Base-by-base conservation (phyloP, 192 early-diverging fungal genomes). In the Cetraspora pellucida region DNA sequence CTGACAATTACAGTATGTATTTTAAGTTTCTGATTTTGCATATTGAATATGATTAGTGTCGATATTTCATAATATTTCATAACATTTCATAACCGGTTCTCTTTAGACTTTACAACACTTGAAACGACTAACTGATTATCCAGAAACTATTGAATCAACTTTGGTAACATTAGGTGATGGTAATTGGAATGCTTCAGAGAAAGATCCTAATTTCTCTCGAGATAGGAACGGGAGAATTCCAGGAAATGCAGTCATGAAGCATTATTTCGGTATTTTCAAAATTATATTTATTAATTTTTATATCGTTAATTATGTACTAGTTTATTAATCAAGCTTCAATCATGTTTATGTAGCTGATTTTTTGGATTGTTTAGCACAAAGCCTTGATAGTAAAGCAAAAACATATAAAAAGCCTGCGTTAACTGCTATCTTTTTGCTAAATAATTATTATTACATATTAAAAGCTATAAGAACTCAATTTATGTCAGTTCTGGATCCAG, bases 371-470 rank as follows among this genome's bases (percentile, higher is more conserved):
- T 82, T 96, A 68, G 76, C 82, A 16, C 79, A 79, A 8, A 89
- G 81, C 25, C 78, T 96, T 55, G 91, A 95, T 43, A 59, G 57
- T 7, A 94, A 94, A 81, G 82, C 93, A 17, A 89, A 85, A 68
- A 82, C 82, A 16, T 95, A 94, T 81, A 93, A 93, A 59, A 89
- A 91, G 69, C 83, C 87, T 16, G 82, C 90, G 0, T 75, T 96
- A 31, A 82, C 87, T 0, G 78, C 80, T 8, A 79, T 96, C 23
- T 96, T 96, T 77, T 77, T 94, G 49, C 82, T 96, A 28, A 96
- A 96, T 83, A 96, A 96, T 77, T 93, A 87, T 66, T 84, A 94
- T 70, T 91, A 92, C 77, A 89, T 93, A 43, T 77, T 87, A 10
- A 91, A 93, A 78, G 83, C 88, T 8, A 85, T 93, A 52, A 84